phyloP scores from a whole-genome alignment of 2,329 filamentous ascomycete species.

The Tolypocladium ophioglossoides region DNA sequence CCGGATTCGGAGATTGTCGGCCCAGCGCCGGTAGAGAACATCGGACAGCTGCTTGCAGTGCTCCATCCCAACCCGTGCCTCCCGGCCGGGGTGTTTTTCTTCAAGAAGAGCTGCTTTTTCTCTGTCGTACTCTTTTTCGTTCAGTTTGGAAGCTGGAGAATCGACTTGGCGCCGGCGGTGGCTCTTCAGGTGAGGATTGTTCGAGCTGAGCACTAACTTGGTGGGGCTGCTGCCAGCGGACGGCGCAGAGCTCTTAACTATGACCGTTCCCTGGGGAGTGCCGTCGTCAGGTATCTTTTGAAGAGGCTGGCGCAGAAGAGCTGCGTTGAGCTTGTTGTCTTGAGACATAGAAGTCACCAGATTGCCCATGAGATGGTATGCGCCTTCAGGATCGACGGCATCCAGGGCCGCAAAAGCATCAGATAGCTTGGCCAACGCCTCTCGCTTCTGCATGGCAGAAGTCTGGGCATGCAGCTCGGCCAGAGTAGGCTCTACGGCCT shows the following conservation, averaged over 20 bases:
- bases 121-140: constrained; percentile 33
- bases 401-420: constrained; percentile 82
- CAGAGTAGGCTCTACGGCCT: constrained; percentile 71
- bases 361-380: constrained; percentile 72
- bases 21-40: constrained; percentile 85
- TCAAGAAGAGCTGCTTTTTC: constrained; percentile 39
- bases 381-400: constrained; percentile 79
- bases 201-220: constrained; percentile 68
- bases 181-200: constrained; percentile 76
- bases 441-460: constrained; percentile 55
- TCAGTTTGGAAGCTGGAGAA: constrained; percentile 21
- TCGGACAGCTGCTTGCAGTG: constrained; percentile 84
- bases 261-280: constrained; percentile 44
- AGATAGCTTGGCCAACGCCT: constrained; percentile 71
- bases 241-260: constrained; percentile 41
- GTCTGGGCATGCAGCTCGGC: constrained; percentile 82
- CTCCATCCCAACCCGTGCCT: constrained; percentile 66
- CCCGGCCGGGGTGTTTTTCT: constrained; percentile 43
- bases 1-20: constrained; percentile 64
- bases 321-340: constrained; percentile 52
- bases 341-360: constrained; percentile 64
- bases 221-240: constrained; percentile 31
- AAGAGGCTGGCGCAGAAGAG: constrained; percentile 31
- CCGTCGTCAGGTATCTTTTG: constrained; percentile 31
- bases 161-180: constrained; percentile 57